Conservation (phyloP, 2,329 filamentous ascomycete species). For the Arthrobotrys pseudoclavata region DNA sequence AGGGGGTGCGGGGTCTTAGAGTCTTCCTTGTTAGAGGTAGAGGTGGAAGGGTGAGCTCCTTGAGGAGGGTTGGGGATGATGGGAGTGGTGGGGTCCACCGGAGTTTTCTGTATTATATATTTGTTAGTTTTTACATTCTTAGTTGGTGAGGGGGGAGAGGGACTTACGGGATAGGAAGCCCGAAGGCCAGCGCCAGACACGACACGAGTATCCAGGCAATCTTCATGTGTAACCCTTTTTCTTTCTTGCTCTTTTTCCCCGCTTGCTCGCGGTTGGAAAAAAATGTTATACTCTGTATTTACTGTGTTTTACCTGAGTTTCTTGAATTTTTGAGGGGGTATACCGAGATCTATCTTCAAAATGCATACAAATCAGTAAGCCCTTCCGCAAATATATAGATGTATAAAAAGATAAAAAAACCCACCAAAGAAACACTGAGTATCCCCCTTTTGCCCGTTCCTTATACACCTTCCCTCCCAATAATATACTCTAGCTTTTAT, state of each 20-base stretch:
- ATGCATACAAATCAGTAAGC: no score
- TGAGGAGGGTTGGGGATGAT: background rate
- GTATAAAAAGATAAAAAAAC: no score
- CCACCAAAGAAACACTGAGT: background rate
- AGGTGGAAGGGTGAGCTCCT: background rate
- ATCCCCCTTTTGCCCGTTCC: background rate
- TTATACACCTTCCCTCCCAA: no score
- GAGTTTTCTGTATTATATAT: slow-evolving; percentile 17
- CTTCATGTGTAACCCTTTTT: slow-evolving; percentile 32
- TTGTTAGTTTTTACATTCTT: slow-evolving; percentile 6
- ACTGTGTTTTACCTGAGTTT: no score
- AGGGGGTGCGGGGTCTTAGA: slow-evolving; percentile 4
- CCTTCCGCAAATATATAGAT: no score
- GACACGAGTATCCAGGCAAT: slow-evolving; percentile 40
- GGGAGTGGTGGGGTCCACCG: slow-evolving; percentile 12
- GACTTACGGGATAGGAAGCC: slow-evolving; percentile 46
- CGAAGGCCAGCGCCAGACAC: slow-evolving; percentile 34
- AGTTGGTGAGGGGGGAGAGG: background rate
- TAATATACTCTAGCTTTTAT: no score
- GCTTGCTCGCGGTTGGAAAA: background rate
- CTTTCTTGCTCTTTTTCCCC: background rate
- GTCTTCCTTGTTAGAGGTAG: background rate
- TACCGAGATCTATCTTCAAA: no score
- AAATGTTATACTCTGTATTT: background rate
- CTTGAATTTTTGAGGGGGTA: no score